phyloP scores from a whole-genome alignment of 106 monocot species.

The Allium fistulosum region DNA sequence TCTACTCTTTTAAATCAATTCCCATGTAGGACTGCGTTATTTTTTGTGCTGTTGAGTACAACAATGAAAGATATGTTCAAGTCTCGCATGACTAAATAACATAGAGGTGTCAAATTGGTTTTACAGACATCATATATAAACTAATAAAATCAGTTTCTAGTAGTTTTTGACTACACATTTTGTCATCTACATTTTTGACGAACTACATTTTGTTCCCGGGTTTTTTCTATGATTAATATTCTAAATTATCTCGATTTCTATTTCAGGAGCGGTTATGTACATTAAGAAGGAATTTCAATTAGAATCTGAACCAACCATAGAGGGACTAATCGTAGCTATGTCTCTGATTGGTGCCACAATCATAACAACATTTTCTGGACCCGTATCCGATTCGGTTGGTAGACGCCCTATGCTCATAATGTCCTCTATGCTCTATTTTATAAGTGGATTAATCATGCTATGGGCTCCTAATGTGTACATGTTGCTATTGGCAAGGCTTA shows the following conservation, averaged over 20 bases:
- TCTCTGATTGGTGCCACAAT: constrained; percentile 33
- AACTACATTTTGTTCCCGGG: no score
- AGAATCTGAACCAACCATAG: constrained; percentile 19
- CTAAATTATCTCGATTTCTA: neutral
- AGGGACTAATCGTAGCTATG: constrained; percentile 32
- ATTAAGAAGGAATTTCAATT: constrained; percentile 31
- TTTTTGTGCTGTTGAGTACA: no score
- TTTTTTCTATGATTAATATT: neutral
- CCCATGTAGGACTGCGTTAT: no score
- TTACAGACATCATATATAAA: no score
- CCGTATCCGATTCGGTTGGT: constrained; percentile 22
- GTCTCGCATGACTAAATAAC: no score
- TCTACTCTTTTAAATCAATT: no score
- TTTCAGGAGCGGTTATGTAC: constrained; percentile 26
- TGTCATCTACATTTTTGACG: no score
- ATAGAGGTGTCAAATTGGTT: no score
- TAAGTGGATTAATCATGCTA: constrained; percentile 23
- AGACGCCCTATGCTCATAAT: constrained; percentile 24
- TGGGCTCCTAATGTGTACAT: constrained; percentile 32
- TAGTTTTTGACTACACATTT: no score
- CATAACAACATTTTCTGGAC: constrained; percentile 31
- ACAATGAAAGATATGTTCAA: no score
- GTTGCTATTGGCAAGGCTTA: constrained; percentile 23
- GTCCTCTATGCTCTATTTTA: constrained; percentile 26
- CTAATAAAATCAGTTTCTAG: no score